Percentiles rank a stretch among this genome's conserved stretches.
Conservation (phyloP, 768 basidiomycete species). For the Boletus insuetus region DNA sequence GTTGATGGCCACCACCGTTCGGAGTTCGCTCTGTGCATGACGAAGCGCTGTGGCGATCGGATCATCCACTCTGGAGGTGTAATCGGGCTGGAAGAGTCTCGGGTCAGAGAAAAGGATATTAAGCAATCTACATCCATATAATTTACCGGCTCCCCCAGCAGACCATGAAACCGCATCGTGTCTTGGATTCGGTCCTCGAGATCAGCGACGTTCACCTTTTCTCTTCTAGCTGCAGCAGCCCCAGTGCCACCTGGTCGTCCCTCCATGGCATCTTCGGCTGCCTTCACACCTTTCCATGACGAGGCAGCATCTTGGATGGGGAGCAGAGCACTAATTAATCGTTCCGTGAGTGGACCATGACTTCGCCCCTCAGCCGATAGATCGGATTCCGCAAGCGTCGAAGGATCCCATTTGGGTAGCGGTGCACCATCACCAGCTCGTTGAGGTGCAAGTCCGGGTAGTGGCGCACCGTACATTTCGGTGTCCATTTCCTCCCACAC, state of each 20-base stretch:
- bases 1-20: slow-evolving; percentile 75
- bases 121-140: slow-evolving; percentile 7
- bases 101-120: slow-evolving; percentile 20
- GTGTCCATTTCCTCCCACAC: slow-evolving; percentile 93
- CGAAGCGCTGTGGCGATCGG: slow-evolving; percentile 90
- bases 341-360: slow-evolving; percentile 85
- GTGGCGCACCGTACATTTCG: slow-evolving; percentile 41
- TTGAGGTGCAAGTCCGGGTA: slow-evolving; percentile 40
- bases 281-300: slow-evolving; percentile 76
- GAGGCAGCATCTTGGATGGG: slow-evolving; percentile 59
- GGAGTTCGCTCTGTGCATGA: slow-evolving; percentile 80
- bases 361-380: slow-evolving; percentile 72
- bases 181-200: slow-evolving; percentile 73
- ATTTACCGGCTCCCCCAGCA: slow-evolving; percentile 70
- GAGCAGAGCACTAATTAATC: slow-evolving; percentile 71
- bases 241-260: slow-evolving; percentile 78
- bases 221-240: slow-evolving; percentile 69
- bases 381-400: slow-evolving; percentile 71
- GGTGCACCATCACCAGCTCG: slow-evolving; percentile 35
- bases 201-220: slow-evolving; percentile 76
- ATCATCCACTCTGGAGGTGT: slow-evolving; percentile 81
- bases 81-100: slow-evolving; percentile 56
- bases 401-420: slow-evolving; percentile 78
- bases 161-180: slow-evolving; percentile 73
- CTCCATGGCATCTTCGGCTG: slow-evolving; percentile 83